Percentiles rank a stretch among this genome's conserved stretches.
phyloP scores from a whole-genome alignment of 306 rosid genomes.

The Pyrus betulifolia region DNA sequence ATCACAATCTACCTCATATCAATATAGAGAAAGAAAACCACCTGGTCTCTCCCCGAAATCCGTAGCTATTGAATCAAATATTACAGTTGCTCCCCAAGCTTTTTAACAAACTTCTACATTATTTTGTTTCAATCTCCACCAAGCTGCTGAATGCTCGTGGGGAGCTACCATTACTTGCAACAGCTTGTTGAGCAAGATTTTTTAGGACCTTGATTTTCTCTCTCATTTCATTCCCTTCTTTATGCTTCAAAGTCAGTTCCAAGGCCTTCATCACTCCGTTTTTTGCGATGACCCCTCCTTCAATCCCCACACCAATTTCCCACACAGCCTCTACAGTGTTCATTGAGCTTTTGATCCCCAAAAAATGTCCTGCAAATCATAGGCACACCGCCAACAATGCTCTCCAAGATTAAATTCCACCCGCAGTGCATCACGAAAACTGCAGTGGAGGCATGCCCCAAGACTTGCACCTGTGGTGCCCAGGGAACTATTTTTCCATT shows the following conservation, averaged over 20 bases:
- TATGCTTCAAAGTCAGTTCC: slow-evolving; percentile 16
- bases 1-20: too few relatives aligned
- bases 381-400: slow-evolving; percentile 54
- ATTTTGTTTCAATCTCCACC: slow-evolving; percentile 14
- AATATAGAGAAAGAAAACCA: too few relatives aligned
- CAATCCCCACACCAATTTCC: slow-evolving; percentile 45
- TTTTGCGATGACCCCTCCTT: slow-evolving; percentile 34
- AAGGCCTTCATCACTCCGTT: slow-evolving; percentile 12
- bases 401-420: slow-evolving; percentile 63
- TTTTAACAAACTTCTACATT: background rate
- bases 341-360: slow-evolving; percentile 51
- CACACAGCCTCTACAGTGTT: slow-evolving; percentile 29
- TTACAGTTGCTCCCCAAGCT: background rate
- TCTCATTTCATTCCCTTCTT: slow-evolving; percentile 35
- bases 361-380: slow-evolving; percentile 56
- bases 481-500: slow-evolving; percentile 51
- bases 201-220: slow-evolving; percentile 18
- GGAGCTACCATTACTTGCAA: slow-evolving; percentile 35
- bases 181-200: slow-evolving; percentile 22
- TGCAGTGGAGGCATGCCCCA: slow-evolving; percentile 34
- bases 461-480: slow-evolving; percentile 49
- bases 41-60: too few relatives aligned
- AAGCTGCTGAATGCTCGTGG: slow-evolving; percentile 26
- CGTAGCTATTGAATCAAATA: background rate
- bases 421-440: slow-evolving; percentile 58